Base-by-base conservation (phyloP, 805 yeast species). In the Candida ulmi region DNA sequence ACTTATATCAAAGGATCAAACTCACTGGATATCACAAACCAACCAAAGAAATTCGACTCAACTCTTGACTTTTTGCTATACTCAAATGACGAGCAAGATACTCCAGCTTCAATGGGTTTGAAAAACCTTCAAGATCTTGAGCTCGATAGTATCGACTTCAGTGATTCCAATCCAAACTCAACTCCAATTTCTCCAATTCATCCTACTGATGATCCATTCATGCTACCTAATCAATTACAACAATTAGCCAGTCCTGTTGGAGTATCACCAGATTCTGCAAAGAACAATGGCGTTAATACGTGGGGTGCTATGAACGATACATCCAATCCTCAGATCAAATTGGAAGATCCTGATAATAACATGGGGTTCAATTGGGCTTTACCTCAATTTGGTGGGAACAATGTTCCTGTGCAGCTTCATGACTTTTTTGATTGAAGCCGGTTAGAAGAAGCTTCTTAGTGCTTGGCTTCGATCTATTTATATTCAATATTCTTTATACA, bases 171-270 rank as follows among this genome's bases (percentile, higher is more conserved):
- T 37, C 35, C 46, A 2, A 37, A 36, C 5, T 47, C 51, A 8
- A 40, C 52, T 1, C 19, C 46, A 11, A 43, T 48, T 47, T 44
- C 49, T 6, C 52, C 52, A 3, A 46, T 44, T 7, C 45, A 43
- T 26, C 43, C 47, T 19, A 5, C 34, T 6, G 13, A 31, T 31
- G 34, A 19, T 31, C 12, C 15, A 4, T n/a, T 31, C 11, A 30
- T n/a, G n/a, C n/a, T 17, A 5, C 19, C 35, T 17, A 28, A 5
- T 13, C 9, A 16, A 28, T 28, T n/a, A 26, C n/a, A 12, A 5
- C 28, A 13, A 11, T 12, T 26, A 13, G 5, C 12, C 11, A 11
- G 15, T 13, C 28, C 28, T n/a, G n/a, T n/a, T n/a, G n/a, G n/a
- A n/a, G n/a, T n/a, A n/a, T n/a, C n/a, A n/a, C n/a, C n/a, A 8